phyloP scores from a whole-genome alignment of 345 rosid species.

The Corchorus olitorius region DNA sequence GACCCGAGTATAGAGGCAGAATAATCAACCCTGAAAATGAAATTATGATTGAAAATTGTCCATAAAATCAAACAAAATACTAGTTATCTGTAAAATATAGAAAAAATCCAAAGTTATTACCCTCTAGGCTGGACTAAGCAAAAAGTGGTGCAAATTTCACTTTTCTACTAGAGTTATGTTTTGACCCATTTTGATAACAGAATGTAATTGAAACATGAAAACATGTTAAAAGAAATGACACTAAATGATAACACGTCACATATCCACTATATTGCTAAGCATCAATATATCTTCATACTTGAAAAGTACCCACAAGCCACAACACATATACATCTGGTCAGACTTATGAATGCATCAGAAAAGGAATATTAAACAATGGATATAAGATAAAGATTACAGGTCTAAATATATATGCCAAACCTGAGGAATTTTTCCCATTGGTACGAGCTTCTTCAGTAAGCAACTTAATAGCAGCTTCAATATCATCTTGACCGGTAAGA shows the following conservation, averaged over 20 bases:
- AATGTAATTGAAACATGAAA: constrained; percentile 4
- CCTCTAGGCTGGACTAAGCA: constrained; percentile 10
- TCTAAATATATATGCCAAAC: constrained; percentile 37
- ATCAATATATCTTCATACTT: not conserved
- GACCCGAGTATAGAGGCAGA: constrained; percentile 89
- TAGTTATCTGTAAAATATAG: constrained; percentile 1
- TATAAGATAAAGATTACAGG: constrained; percentile 5
- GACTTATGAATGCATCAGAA: not conserved
- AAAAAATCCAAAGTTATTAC: not conserved
- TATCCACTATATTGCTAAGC: not conserved
- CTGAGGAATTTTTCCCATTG: constrained; percentile 62
- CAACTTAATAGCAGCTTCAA: constrained; percentile 66
- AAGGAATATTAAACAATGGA: constrained; percentile 1
- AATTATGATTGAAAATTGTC: constrained; percentile 20
- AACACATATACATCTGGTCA: not conserved
- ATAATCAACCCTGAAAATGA: constrained; percentile 67
- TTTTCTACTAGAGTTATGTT: not conserved
- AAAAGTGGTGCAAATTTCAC: not conserved
- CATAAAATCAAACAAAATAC: constrained; percentile 10
- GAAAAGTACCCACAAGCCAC: not conserved
- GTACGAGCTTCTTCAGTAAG: constrained; percentile 74
- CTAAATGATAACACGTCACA: not conserved
- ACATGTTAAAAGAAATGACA: not conserved
- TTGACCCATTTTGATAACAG: constrained; percentile 1
- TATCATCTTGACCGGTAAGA: constrained; percentile 98